Evolutionary conservation across 345 rosid genomes (phyloP), one percentile per base, ranked within the genome.

Genomic region (Arabidopsis suecica): DNA sequence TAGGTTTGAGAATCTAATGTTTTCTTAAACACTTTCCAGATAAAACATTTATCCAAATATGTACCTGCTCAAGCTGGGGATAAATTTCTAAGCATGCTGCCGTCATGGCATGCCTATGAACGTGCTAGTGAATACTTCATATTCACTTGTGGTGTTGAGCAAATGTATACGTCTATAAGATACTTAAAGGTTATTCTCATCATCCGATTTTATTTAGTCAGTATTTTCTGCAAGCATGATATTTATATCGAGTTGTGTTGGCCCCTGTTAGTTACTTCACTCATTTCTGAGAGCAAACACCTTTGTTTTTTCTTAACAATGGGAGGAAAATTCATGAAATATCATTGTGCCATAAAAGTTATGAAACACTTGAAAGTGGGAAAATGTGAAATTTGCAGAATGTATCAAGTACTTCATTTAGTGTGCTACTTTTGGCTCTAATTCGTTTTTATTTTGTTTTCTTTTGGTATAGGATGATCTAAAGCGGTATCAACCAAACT

Each of bases 101-200:
- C 99, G 28, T 85, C 96, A 37, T 95, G 99, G 99, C 99, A 95
- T 83, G 90, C 85, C 5, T 95, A 95, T 79, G 99, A 95, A 79
- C 93, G 99, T 74, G 91, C 93, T 75, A 75, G 84, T 77, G 99
- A 90, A 78, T 95, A 95, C 80, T 95, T 89, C 83, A 88, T 80
- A 69, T 87, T 95, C 79, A 82, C 97, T 0, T 67, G 49, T 60
- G 99, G 99, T 74, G 74, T 82, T 68, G 96, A 92, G 86, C 96
- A 89, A 78, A 87, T 90, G 73, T 95, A 95, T 74, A 92, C 97
- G 12, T 86, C 84, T 37, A 84, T 92, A 63, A 87, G 77, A 84
- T 83, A 83, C 65, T 83, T 95, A 79, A 92, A 84, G 99, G 99
- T 95, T 76, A 25, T 61, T 1, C 51, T 65, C 62, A 41, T 49